Base-by-base conservation (phyloP, 805 yeast genomes). In the Aciculoconidium aculeatum region DNA sequence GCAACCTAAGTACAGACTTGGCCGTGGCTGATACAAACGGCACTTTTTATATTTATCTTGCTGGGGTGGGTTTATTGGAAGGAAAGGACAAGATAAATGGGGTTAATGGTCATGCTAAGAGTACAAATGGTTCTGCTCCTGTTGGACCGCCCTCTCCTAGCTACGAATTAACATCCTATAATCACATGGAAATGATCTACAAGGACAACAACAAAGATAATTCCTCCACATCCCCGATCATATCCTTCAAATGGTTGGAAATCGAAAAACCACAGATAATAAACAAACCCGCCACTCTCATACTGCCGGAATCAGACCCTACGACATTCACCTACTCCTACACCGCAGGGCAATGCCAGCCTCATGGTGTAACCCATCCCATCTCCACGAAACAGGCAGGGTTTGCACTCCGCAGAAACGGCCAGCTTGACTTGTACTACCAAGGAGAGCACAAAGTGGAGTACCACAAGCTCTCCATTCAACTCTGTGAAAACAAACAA, bases 1-100 rank as follows among this genome's bases (percentile, higher is more conserved):
- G 92, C 35, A 74, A 77, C 27, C 61, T 78, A 1, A 90, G 90
- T 25, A 76, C 82, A 33, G 95, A 88, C 46, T 65, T 92, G 27
- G 94, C 94, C 2, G 72, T 82, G 3, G 66, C 82, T 24, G 97
- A 88, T 51, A 68, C 66, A 13, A 49, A 64, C 20, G 96, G 96
- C 2, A 75, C 78, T 37, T 61, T 65, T 33, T 63, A 55, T 40
- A 53, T 65, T 6, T 40, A 61, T 23, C 35, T 64, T 16, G 64
- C 70, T 3, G 70, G 70, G 2, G 68, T 64, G 3, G 61, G 64
- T 3, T 45, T 62, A 15, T 34, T 62, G 7, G 44, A 45, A 45
- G 39, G 61, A 51, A n/a, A n/a, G n/a, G 32, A 54, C 45, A 21
- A 59, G 53, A 15, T 42, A 52, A 9, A 41, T 23, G 21, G 53